A percentile compares a stretch with the other conserved stretches of the same genome.
These are phyloP conservation scores for Sphagnum tenellum DNA, from an alignment of 225 moss, liverwort and hornwort genomes.

Conservation along the genomic window DNA sequence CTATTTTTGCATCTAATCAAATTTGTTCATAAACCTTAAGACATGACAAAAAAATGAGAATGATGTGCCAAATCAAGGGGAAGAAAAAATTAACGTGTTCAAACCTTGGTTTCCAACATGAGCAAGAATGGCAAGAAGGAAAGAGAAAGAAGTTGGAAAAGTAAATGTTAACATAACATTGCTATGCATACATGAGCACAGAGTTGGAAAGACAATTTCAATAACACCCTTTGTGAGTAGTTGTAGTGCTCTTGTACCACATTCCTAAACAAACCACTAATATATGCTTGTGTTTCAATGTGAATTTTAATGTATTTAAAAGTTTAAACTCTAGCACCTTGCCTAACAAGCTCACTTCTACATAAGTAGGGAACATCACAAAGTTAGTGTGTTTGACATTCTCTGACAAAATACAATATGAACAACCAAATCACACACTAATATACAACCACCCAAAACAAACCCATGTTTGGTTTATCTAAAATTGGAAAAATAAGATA, in stretches of 20 bases:
- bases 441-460: not conserved
- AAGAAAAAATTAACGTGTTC: too few species aligned
- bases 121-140: too few species aligned
- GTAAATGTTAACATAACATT: not conserved
- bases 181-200: constrained; percentile 42
- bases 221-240: constrained; percentile 89
- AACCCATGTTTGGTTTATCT: not conserved
- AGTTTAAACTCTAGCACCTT: constrained; percentile 54
- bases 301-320: constrained; percentile 78
- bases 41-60: too few species aligned
- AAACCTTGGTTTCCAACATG: too few species aligned
- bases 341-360: constrained; percentile 67
- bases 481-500: not conserved
- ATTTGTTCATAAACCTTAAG: too few species aligned
- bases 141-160: not conserved
- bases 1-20: too few species aligned
- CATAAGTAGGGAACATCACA: constrained; percentile 7
- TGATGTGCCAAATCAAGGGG: too few species aligned
- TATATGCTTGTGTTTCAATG: constrained; percentile 93
- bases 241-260: constrained; percentile 37
- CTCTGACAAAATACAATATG: not conserved
- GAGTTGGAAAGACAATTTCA: constrained; percentile 62
- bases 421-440: too few species aligned
- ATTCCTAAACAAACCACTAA: constrained; percentile 75
- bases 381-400: constrained; percentile 1